Base-by-base conservation (phyloP, 208 protist species). In the Leishmania guyanensis region DNA sequence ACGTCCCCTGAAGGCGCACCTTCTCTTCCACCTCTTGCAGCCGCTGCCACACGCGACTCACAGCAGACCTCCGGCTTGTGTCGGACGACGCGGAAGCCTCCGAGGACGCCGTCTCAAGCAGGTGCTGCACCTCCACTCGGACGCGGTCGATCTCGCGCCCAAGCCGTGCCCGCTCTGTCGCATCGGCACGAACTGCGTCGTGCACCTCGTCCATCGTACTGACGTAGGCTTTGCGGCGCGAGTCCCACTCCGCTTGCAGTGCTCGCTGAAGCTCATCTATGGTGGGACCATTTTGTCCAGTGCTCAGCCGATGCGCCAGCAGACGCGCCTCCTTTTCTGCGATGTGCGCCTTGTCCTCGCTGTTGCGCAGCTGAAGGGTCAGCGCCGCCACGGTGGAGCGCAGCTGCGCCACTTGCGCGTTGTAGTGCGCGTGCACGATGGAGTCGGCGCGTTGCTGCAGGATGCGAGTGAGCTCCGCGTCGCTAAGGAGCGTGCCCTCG, bases 21-120 rank as follows among this genome's bases (percentile, higher is more conserved):
- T 80, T 70, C 33, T 90, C 89, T 83, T 95, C 89, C 65, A 92
- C 71, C 48, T 87, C 81, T 79, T 90, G 81, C 58, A 97, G 69
- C 10, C 60, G 81, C 70, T 89, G 78, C 87, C 91, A 95, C 53
- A 92, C 70, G 16, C 86, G 84, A 36, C 85, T 88, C 3, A 92
- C 81, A 39, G 88, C 87, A 50, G 79, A 72, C 48, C 78, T 75
- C 62, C 90, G 86, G 5, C 36, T 62, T 1, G 83, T 50, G 36
- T 84, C 74, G 5, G 79, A 14, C 10, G 77, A 39, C 3, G 83
- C 78, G 5, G 17, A 20, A 39, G 69, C 46, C 69, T 9, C 46
- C 46, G 46, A 73, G n/a, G 69, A 54, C 78, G 39, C 71, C 77
- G 51, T 77, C 85, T 92, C 87, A 54, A 89, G 62, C 36, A 85